Base-by-base conservation (phyloP, 306 rosid genomes). In the Quercus rubra region DNA sequence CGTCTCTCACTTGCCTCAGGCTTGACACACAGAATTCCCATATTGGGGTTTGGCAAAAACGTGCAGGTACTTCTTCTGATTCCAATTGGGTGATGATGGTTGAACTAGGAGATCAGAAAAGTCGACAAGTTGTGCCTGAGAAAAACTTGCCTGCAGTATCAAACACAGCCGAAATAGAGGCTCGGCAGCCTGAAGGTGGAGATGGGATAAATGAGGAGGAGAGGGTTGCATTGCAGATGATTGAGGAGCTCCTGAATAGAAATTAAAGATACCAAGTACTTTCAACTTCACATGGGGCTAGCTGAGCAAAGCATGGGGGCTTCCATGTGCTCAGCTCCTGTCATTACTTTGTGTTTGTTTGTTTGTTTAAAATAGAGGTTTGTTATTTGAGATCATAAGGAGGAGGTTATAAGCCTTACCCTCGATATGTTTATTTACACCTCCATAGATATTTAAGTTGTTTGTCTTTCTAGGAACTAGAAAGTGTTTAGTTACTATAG, bases 1-100 rank as follows among this genome's bases (percentile, higher is more conserved):
- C 97, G 51, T 90, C 94, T 6, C 88, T 93, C 51, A 93, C 98
- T 6, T 93, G 98, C 77, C 78, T 93, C 4, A 88, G 97, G 80
- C 96, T 93, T 28, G 98, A 93, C 89, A 87, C 94, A 1, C 85
- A 91, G 84, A 93, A 87, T 64, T 93, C 93, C 38, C 90, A 86
- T 79, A 82, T 93, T 25, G 94, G 98, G 5, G 93, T 93, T 33
- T 93, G 98, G 98, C 98, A 93, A 57, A 91, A 90, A 31, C 54
- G 89, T 13, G 88, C 89, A 0, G 97, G 97, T 1, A 75, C 87
- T 28, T 84, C 82, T 35, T 83, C 94, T 0, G 88, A 85, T 25
- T 87, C 98, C 13, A 93, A 79, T 15, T 93, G 98, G 98, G 84
- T 93, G 78, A 93, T 89, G 98, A 93, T 87, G 94, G 90, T 90